phyloP scores from a whole-genome alignment of 2,329 filamentous ascomycete species.

The Pseudogymnoascus sp. region DNA sequence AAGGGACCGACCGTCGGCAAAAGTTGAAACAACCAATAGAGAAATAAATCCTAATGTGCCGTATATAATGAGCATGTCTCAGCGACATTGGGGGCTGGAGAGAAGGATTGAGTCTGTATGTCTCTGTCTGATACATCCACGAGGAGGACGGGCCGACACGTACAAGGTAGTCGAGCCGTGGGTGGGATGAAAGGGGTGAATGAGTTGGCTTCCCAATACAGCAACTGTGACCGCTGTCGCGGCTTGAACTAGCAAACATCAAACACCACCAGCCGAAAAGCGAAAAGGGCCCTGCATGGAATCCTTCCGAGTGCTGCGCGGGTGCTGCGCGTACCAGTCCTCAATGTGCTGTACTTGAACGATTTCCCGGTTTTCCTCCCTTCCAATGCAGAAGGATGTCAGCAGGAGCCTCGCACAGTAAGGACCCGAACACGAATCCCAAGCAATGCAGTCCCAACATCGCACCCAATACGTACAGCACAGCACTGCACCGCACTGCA shows the following conservation, averaged over 20 bases:
- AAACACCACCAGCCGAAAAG: background rate
- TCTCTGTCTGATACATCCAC: background rate
- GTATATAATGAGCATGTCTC: background rate
- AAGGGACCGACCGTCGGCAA: background rate
- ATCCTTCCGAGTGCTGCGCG: background rate
- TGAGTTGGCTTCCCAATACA: background rate
- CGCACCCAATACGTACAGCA: background rate
- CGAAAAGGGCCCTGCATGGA: background rate
- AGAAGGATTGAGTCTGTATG: background rate
- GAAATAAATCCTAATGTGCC: background rate
- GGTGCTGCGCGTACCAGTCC: background rate
- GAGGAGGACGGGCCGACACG: background rate
- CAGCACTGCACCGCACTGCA: background rate
- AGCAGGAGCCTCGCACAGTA: background rate
- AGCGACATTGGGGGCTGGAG: background rate
- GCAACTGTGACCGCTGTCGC: background rate
- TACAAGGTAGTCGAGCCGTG: background rate
- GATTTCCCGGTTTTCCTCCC: background rate
- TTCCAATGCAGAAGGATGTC: background rate
- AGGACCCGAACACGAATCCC: background rate
- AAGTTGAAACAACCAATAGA: background rate
- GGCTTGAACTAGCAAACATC: background rate
- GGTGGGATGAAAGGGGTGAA: background rate
- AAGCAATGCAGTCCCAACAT: constrained; percentile 3
- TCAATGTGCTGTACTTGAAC: background rate